phyloP scores from a whole-genome alignment of 1,284 basidiomycete species.

The Phellopilus nigrolimitatus region DNA sequence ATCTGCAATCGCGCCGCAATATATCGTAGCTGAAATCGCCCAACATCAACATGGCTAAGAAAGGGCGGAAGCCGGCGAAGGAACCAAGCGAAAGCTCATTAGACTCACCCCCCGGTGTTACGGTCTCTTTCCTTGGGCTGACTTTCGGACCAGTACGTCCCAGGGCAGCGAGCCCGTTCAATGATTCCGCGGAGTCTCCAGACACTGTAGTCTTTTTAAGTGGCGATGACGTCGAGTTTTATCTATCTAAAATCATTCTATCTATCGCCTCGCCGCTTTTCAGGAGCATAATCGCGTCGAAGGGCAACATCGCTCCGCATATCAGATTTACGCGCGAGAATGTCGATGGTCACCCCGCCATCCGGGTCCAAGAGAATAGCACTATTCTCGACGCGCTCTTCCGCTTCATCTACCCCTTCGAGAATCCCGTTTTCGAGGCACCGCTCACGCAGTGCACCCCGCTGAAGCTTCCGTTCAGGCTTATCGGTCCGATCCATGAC shows the following conservation, averaged over 20 bases:
- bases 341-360: background rate
- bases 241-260: background rate
- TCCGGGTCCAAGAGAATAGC: background rate
- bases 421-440: constrained; percentile 1
- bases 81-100: background rate
- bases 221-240: background rate
- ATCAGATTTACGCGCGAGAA: background rate
- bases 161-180: background rate
- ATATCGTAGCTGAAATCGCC: no score
- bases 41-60: background rate
- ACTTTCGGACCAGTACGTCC: background rate
- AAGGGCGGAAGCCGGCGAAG: background rate
- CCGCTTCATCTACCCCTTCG: constrained; percentile 1
- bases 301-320: background rate
- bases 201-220: background rate
- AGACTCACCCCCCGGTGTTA: background rate
- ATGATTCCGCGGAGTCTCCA: background rate
- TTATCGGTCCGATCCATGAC: constrained; percentile 2
- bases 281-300: background rate
- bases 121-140: background rate
- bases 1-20: background rate
- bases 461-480: constrained; percentile 1
- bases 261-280: background rate
- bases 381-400: background rate
- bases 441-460: no score